Percentiles rank a stretch among this genome's conserved stretches.
Conservation (phyloP, 2,329 filamentous ascomycete genomes). For the Annulohypoxylon truncatum region DNA sequence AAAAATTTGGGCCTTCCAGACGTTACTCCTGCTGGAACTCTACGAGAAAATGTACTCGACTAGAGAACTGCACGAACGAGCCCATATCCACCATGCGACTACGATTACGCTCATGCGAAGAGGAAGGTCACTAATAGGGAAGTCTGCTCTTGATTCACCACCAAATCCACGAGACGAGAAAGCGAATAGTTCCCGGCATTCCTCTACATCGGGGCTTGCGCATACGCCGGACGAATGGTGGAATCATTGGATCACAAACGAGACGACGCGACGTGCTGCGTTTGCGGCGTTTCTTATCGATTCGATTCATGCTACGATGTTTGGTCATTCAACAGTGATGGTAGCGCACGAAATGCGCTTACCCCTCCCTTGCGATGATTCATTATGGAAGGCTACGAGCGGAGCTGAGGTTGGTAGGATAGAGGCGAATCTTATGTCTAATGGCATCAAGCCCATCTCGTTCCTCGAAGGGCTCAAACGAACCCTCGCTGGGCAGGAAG, state of each 20-base stretch:
- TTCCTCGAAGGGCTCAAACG: slow-evolving; percentile 93
- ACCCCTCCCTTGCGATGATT: slow-evolving; percentile 91
- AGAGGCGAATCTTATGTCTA: slow-evolving; percentile 81
- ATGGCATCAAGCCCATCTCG: slow-evolving; percentile 84
- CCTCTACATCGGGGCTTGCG: slow-evolving; percentile 68
- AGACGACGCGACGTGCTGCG: slow-evolving; percentile 87
- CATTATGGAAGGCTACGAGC: slow-evolving; percentile 90
- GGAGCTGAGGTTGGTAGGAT: slow-evolving; percentile 87
- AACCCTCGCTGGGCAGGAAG: slow-evolving; percentile 85
- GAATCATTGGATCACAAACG: slow-evolving; percentile 95
- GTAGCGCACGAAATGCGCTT: slow-evolving; percentile 95
- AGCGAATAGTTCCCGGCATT: slow-evolving; percentile 67
- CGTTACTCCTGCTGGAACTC: slow-evolving; percentile 85
- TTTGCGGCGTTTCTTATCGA: slow-evolving; percentile 97
- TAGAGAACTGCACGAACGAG: slow-evolving; percentile 88
- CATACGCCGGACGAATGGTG: slow-evolving; percentile 90
- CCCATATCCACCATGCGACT: slow-evolving; percentile 96
- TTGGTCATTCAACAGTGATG: slow-evolving; percentile 97
- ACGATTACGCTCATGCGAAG: slow-evolving; percentile 95
- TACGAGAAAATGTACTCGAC: slow-evolving; percentile 99
- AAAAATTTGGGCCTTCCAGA: slow-evolving; percentile 96
- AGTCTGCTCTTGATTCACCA: slow-evolving; percentile 85
- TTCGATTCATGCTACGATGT: slow-evolving; percentile 97
- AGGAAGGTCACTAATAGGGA: slow-evolving; percentile 89
- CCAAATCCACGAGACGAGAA: slow-evolving; percentile 75